Evolutionary conservation across 345 rosid species (phyloP), one percentile per base, ranked within the genome.

Genomic region (Gossypium stocksii): DNA sequence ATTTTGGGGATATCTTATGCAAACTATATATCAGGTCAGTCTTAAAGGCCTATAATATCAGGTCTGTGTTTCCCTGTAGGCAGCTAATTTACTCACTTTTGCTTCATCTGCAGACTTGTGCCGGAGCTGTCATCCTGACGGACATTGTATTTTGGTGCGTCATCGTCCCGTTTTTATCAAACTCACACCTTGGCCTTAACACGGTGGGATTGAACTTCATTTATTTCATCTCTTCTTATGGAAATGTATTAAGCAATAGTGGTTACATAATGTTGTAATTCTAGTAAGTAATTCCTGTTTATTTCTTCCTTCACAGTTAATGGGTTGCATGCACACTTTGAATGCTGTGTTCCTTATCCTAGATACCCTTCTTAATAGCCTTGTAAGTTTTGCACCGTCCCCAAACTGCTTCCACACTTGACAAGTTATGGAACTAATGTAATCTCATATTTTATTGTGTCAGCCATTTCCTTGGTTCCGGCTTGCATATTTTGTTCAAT

Each of bases 391-490:
- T 66, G 0, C 43, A 46, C 14, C 45, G 29, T 53, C 29, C 27
- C 27, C 45, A 7, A 14, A 70, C 15, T 41, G 45, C 27, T 43
- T 19, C 1, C 29, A 23, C 41, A 34, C 41, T 34, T 34, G 41
- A 34, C 41, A 7, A 23, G 57, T 5, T 3, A 53, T 29, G 70
- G 19, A 12, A 66, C 17, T 52, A 41, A 34, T 15, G 49, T 51
- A 43, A 4, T 41, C 34, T 41, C 19, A 22, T 67, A 2, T 72
- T 25, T 14, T 57, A 34, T 57, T 73, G 16, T 59, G 80, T 29
- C 89, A 86, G 90, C 73, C 83, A 22, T 95, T 93, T 73, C 97
- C 97, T 25, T 90, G 92, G 97, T 90, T 89, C 84, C 88, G 97
- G 79, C 64, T 93, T 0, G 88, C 92, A 9, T 95, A 95, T 74